These are phyloP conservation scores for Lactarius trivialis DNA, from an alignment of 768 basidiomycete species.

Conservation along the genomic window DNA sequence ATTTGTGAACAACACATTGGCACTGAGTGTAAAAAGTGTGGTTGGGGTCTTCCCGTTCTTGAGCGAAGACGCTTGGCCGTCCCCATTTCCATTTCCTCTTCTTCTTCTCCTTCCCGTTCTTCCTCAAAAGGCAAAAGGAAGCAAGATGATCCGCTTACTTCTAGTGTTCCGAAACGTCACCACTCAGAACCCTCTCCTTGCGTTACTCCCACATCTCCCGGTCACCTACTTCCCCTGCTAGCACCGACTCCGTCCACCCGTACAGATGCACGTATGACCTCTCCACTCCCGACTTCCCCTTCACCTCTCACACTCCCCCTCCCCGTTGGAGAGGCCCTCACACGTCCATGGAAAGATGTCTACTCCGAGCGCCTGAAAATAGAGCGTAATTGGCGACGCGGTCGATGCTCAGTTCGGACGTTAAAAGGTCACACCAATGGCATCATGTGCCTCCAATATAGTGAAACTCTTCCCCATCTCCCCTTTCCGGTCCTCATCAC, in stretches of 20 bases:
- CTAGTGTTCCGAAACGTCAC: slow-evolving; percentile 17
- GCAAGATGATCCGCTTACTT: slow-evolving; percentile 26
- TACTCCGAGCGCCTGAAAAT: slow-evolving; percentile 96
- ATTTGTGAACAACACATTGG: slow-evolving; percentile 99
- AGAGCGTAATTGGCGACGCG: slow-evolving; percentile 96
- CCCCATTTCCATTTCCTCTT: slow-evolving; percentile 35
- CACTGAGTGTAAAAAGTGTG: slow-evolving; percentile 92
- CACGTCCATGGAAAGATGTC: slow-evolving; percentile 96
- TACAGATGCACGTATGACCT: neutral
- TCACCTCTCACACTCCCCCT: slow-evolving; percentile 15
- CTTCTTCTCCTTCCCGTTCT: slow-evolving; percentile 29
- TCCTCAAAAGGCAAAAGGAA: slow-evolving; percentile 35
- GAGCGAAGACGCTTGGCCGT: slow-evolving; percentile 57
- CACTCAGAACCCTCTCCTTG: slow-evolving; percentile 9
- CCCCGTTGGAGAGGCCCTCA: slow-evolving; percentile 35
- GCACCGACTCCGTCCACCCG: slow-evolving; percentile 6
- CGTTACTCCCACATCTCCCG: neutral
- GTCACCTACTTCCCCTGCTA: neutral
- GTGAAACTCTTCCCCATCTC: slow-evolving; percentile 74
- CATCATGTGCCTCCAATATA: slow-evolving; percentile 95
- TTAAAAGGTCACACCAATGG: slow-evolving; percentile 93
- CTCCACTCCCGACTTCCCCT: slow-evolving; percentile 1
- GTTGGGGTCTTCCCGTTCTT: slow-evolving; percentile 92
- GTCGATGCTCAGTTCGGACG: slow-evolving; percentile 77
- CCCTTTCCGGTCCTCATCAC: slow-evolving; percentile 93